Evolutionary conservation across 2,329 filamentous ascomycete species (phyloP).

Genomic region (Ramularia endophylla): DNA sequence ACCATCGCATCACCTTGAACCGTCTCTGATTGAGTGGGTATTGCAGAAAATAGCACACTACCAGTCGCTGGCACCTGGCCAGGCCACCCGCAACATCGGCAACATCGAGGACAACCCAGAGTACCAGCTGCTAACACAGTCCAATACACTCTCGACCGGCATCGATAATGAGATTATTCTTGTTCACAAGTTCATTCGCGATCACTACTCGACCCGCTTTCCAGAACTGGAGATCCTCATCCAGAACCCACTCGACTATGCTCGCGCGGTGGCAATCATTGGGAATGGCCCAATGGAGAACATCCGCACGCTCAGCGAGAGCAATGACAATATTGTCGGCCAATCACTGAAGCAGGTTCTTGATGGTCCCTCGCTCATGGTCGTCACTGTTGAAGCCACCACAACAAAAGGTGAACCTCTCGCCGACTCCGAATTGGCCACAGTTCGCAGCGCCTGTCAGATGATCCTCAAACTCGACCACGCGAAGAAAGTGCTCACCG

Average conservation of each 20-base stretch:
- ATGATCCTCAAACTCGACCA: slow-evolving; percentile 83
- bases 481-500: slow-evolving; percentile 79
- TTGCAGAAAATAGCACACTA: slow-evolving; percentile 73
- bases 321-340: slow-evolving; percentile 70
- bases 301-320: slow-evolving; percentile 72
- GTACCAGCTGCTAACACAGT: slow-evolving; percentile 80
- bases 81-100: slow-evolving; percentile 62
- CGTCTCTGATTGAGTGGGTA: slow-evolving; percentile 13
- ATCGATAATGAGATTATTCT: slow-evolving; percentile 90
- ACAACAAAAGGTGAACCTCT: slow-evolving; percentile 79
- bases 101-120: slow-evolving; percentile 90
- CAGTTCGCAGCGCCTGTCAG: slow-evolving; percentile 71
- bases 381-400: slow-evolving; percentile 90
- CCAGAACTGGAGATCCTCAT: slow-evolving; percentile 88
- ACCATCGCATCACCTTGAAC: slow-evolving; percentile 41
- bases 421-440: slow-evolving; percentile 65
- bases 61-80: slow-evolving; percentile 61
- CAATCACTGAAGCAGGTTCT: slow-evolving; percentile 72
- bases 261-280: slow-evolving; percentile 88
- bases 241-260: slow-evolving; percentile 88
- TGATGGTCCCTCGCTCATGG: slow-evolving; percentile 87
- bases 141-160: slow-evolving; percentile 81
- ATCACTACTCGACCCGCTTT: slow-evolving; percentile 91
- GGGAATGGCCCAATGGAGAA: slow-evolving; percentile 87
- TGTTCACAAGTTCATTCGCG: slow-evolving; percentile 93